Evolutionary conservation across 129 eudicot genomes (phyloP), one percentile per base, ranked within the genome.

Genomic region (Logfia minima): DNA sequence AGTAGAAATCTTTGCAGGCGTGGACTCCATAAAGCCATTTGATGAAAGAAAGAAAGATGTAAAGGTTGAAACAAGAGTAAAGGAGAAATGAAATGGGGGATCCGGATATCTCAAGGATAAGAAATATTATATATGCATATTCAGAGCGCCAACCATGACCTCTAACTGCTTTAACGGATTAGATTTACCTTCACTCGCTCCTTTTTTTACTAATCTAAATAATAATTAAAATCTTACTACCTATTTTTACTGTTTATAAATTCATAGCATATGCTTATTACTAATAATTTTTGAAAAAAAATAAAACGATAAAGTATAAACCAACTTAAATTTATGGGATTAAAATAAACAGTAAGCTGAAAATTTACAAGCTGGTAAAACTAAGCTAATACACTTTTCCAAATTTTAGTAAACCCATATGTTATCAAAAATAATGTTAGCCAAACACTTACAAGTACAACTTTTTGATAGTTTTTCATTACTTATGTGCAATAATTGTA

Each of bases 11-110:
- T 87, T 63, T 91, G 98, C 63, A 89, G 64, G 37, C 89, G 91
- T 29, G 87, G 93, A 76, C 89, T 89, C 70, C 86, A 80, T 67
- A 91, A 82, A 51, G 90, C 90, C 97, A 91, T 89, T 28, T 65
- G 84, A 68, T 58, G 65, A 56, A 68, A 39, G 68, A 0, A 77
- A 32, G 6, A 32, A 32, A 34, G 29, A 26, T 32, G 35, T 32
- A 32, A 35, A 24, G 59, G n/a, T 16, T 23, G 18, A 35, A 28
- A 18, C 34, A 16, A 35, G 16, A 43, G 35, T 48, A 14, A 34
- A 21, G 68, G 28, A 68, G 43, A 5, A 75, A 19, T 28, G 22
- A 61, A 59, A 26, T 72, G 79, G 70, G 70, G 6, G 41, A 68
- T 17, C 41, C 31, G 72, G 79, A 70, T 86, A 77, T 73, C 77